Base-by-base conservation (phyloP, 208 protist genomes). In the Leishmania major region DNA sequence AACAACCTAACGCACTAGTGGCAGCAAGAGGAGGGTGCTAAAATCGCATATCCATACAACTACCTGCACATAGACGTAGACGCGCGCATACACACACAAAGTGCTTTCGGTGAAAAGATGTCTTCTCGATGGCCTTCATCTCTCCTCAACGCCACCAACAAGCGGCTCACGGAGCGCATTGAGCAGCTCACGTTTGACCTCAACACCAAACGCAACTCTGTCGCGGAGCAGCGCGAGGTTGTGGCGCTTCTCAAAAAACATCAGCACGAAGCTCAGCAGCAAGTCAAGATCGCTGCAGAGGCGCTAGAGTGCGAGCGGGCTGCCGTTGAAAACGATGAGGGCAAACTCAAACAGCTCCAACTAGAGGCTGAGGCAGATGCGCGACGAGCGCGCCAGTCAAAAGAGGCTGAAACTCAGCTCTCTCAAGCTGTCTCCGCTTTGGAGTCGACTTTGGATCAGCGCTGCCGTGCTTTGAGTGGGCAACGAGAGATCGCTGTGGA, bases 91-190 rank as follows among this genome's bases (percentile, higher is more conserved):
- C 19, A 37, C 45, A 28, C 3, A 45, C 49, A 62, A 17, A 37
- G 35, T 55, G 8, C 31, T 45, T 53, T 69, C 37, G 57, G 53
- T 28, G 77, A 31, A 60, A 15, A 10, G 45, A 75, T 97, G 92
- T 89, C 88, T 45, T 66, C 83, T 11, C 67, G 78, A 64, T 95
- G 91, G 90, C 94, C 94, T 47, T 70, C 82, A 31, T 88, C 78
- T 55, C 69, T 96, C 40, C 86, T 97, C 35, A 95, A 91, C 75
- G 85, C 88, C 49, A 85, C 87, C 51, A 97, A 97, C 83, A 89
- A 88, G 64, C 75, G 49, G 37, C 71, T 97, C 49, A 91, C 77
- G 55, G 89, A 91, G 40, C 74, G 80, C 31, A 78, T 93, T 49
- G 88, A 90, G 55, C 51, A 78, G 51, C 67, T 87, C 35, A 85